Evolutionary conservation across 1,284 basidiomycete species (phyloP).

Genomic region (Ustilago shanxiensis): DNA sequence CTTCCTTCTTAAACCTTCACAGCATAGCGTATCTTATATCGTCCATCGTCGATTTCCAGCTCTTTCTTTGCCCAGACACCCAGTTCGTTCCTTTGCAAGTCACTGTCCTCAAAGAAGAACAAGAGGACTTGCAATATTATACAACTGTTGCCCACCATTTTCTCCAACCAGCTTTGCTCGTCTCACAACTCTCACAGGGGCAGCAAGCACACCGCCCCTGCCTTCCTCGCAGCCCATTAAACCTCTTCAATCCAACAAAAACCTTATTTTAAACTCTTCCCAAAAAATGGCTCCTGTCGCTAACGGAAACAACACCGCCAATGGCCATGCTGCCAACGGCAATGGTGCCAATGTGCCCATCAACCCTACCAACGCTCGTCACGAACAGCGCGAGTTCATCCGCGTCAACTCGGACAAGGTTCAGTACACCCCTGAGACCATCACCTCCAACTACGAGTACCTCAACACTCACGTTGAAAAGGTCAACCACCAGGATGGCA

Average conservation of each 20-base stretch:
- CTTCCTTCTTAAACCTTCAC: neutral
- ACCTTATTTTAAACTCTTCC: constrained; percentile 23
- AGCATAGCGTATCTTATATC: constrained; percentile 19
- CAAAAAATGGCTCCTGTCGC: constrained; percentile 66
- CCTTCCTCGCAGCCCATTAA: constrained; percentile 62
- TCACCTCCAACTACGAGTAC: constrained; percentile 67
- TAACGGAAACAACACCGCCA: constrained; percentile 43
- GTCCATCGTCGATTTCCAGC: neutral
- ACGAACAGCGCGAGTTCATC: constrained; percentile 66
- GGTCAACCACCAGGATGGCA: constrained; percentile 59
- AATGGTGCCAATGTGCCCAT: constrained; percentile 51
- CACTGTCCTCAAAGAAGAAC: constrained; percentile 28
- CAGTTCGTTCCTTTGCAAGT: constrained; percentile 39
- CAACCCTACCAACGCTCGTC: constrained; percentile 68
- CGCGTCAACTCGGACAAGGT: constrained; percentile 68
- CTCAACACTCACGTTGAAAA: constrained; percentile 68
- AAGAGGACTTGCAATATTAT: constrained; percentile 45
- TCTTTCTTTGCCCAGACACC: neutral
- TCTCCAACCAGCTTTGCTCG: constrained; percentile 68
- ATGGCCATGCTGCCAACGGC: constrained; percentile 26
- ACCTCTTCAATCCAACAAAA: neutral
- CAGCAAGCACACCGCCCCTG: constrained; percentile 66
- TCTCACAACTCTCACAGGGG: constrained; percentile 68
- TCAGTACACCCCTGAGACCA: constrained; percentile 63
- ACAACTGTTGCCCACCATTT: constrained; percentile 63